phyloP scores from a whole-genome alignment of 306 rosid genomes.

The Casuarina equisetifolia region DNA sequence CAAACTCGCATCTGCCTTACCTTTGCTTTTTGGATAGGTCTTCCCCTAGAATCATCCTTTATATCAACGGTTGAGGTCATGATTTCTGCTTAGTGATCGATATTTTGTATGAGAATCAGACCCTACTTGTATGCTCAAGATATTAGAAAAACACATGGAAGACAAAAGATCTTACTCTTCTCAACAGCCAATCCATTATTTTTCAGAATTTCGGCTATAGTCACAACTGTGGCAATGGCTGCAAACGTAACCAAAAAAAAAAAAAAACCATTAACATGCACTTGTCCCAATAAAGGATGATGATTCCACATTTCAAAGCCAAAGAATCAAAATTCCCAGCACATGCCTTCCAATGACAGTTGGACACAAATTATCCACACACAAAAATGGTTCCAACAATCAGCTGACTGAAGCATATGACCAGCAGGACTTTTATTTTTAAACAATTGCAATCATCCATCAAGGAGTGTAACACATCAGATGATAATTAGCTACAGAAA shows the following conservation, averaged over 20 bases:
- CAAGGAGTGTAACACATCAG: neutral
- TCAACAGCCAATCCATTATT: constrained; percentile 63
- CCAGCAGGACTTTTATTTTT: neutral
- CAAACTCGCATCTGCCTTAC: constrained; percentile 16
- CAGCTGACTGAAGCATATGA: neutral
- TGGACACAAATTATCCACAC: neutral
- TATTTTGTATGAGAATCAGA: neutral
- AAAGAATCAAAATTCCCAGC: neutral
- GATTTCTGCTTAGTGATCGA: constrained; percentile 39
- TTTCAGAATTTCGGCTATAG: constrained; percentile 64
- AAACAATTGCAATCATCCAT: neutral
- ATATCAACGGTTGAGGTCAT: constrained; percentile 64
- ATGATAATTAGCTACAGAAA: neutral
- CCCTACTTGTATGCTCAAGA: neutral
- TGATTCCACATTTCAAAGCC: neutral
- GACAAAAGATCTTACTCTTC: constrained; percentile 42
- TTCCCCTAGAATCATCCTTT: constrained; percentile 63
- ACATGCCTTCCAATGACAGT: neutral
- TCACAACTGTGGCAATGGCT: constrained; percentile 67
- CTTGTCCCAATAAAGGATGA: neutral
- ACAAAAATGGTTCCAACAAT: neutral
- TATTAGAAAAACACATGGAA: neutral
- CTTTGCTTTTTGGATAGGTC: constrained; percentile 57
- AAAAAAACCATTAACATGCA: neutral
- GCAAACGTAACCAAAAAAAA: constrained; percentile 10